Evolutionary conservation across 371 early-diverging fungal species (phyloP).

Genomic region (Mucor ambiguus): DNA sequence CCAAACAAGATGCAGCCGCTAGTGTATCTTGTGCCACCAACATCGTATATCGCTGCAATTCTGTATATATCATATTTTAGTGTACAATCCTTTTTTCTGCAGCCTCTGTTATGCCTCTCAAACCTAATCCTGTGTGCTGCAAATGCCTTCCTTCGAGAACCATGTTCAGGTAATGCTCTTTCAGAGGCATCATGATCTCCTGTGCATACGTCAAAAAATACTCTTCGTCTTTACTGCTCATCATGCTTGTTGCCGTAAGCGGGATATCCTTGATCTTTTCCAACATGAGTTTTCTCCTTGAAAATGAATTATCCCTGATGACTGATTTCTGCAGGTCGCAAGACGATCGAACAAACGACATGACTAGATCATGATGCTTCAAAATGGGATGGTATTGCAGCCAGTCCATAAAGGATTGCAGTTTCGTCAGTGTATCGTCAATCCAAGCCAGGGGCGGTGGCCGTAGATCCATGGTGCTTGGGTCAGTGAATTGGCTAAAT

Average conservation of each 20-base stretch:
- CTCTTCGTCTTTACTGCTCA: constrained; percentile 28
- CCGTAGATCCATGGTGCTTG: constrained; percentile 37
- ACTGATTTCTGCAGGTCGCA: constrained; percentile 26
- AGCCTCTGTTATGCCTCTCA: neutral
- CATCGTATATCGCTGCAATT: neutral
- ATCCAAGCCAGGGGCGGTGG: constrained; percentile 47
- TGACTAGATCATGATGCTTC: constrained; percentile 47
- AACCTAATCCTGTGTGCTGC: constrained; percentile 25
- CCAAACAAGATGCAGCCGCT: neutral
- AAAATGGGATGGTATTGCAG: constrained; percentile 49
- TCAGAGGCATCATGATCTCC: constrained; percentile 28
- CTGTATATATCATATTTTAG: neutral
- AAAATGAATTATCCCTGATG: constrained; percentile 35
- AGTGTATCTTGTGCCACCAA: neutral
- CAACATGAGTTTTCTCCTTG: constrained; percentile 34
- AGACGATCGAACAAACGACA: constrained; percentile 49
- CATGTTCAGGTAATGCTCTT: constrained; percentile 12
- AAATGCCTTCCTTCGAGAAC: constrained; percentile 11
- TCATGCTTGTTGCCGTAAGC: constrained; percentile 3
- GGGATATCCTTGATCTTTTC: constrained; percentile 34
- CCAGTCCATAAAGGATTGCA: constrained; percentile 54
- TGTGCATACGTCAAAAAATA: constrained; percentile 43
- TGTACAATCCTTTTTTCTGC: neutral
- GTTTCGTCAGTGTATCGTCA: constrained; percentile 29
- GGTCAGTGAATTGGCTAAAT: constrained; percentile 41